Evolutionary conservation across 768 basidiomycete species (phyloP).

Genomic region (Lentinula detonsa): DNA sequence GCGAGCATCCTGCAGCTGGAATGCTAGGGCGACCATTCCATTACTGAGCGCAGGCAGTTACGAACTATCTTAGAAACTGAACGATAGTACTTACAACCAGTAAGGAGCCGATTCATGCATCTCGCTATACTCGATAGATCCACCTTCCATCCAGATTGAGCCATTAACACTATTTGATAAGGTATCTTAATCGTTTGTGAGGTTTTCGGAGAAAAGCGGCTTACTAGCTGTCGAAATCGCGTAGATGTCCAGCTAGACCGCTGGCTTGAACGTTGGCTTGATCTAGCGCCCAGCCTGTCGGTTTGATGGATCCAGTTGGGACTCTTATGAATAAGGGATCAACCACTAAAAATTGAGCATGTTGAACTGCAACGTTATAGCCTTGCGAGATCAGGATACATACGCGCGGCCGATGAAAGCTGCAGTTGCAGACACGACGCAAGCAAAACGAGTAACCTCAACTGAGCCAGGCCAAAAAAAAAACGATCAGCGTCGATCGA

Average conservation of each 20-base stretch:
- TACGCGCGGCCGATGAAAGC: constrained; percentile 3
- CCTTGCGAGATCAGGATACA: not conserved
- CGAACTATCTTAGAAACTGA: not conserved
- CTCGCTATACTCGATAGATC: constrained; percentile 35
- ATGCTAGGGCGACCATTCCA: constrained; percentile 34
- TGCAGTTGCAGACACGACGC: not conserved
- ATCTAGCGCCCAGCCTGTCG: constrained; percentile 31
- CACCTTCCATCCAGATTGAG: constrained; percentile 36
- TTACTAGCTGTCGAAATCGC: constrained; percentile 35
- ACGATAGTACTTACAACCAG: constrained; percentile 31
- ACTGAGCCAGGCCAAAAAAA: not conserved
- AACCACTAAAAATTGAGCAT: constrained; percentile 17
- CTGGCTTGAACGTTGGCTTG: constrained; percentile 35
- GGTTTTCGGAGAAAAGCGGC: constrained; percentile 5
- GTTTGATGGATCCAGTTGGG: constrained; percentile 31
- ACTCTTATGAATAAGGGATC: constrained; percentile 24
- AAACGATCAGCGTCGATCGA: not conserved
- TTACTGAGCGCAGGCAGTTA: constrained; percentile 20
- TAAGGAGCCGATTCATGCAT: constrained; percentile 40
- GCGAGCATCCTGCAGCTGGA: constrained; percentile 30
- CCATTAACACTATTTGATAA: constrained; percentile 25
- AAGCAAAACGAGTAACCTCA: not conserved
- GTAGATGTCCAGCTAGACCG: constrained; percentile 33
- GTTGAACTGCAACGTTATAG: not conserved
- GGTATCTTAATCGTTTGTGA: not conserved